phyloP scores from a whole-genome alignment of 371 early-diverging fungal species.

The Mucor racemosus region DNA sequence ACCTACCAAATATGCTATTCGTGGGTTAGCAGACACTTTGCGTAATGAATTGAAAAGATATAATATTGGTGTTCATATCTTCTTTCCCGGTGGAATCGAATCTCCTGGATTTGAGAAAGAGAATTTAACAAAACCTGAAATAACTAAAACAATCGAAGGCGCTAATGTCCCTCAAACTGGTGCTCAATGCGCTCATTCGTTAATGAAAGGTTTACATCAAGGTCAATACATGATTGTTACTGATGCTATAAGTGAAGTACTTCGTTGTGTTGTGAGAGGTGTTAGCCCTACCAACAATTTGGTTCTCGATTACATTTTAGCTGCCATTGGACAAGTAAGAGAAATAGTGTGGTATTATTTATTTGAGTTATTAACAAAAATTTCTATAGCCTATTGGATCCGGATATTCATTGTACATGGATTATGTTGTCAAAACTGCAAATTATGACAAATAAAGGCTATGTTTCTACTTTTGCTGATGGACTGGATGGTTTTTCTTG shows the following conservation, averaged over 20 bases:
- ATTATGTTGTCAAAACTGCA: conserved; percentile 41
- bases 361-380: background rate
- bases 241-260: conserved; percentile 53
- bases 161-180: conserved; percentile 61
- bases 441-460: conserved; percentile 14
- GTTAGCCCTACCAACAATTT: conserved; percentile 51
- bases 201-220: conserved; percentile 54
- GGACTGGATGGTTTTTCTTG: background rate
- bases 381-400: conserved; percentile 43
- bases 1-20: conserved; percentile 85
- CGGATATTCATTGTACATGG: conserved; percentile 50
- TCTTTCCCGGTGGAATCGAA: conserved; percentile 81
- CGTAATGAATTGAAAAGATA: conserved; percentile 76
- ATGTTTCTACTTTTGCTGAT: background rate
- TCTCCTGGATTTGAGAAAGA: conserved; percentile 83
- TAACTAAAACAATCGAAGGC: conserved; percentile 86
- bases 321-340: conserved; percentile 47
- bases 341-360: conserved; percentile 1
- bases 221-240: conserved; percentile 61
- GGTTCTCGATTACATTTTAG: conserved; percentile 42
- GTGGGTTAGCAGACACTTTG: conserved; percentile 77
- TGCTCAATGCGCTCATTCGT: conserved; percentile 63
- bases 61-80: conserved; percentile 77
- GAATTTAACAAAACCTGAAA: conserved; percentile 81
- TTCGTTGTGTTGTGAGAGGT: conserved; percentile 55